Evolutionary conservation across 208 protist species (phyloP).

Genomic region (Crithidia expoeki): DNA sequence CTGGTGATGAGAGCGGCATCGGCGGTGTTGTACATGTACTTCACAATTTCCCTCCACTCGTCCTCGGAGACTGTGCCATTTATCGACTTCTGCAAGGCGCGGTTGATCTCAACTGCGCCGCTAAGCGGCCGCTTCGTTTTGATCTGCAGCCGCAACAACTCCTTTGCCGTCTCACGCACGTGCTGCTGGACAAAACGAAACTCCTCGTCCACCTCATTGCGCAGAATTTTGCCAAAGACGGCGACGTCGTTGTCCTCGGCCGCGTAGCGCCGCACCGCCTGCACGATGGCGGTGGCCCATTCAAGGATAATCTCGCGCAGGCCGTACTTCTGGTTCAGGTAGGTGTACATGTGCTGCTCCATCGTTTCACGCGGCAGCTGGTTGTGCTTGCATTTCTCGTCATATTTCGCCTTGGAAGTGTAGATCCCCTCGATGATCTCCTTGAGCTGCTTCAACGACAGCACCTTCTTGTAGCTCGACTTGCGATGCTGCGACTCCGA

Average conservation of each 20-base stretch:
- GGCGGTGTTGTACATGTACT: slow-evolving; percentile 90
- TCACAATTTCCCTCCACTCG: slow-evolving; percentile 85
- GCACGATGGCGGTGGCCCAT: slow-evolving; percentile 75
- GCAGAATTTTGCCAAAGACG: slow-evolving; percentile 90
- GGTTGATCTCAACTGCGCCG: slow-evolving; percentile 56
- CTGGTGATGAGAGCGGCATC: slow-evolving; percentile 70
- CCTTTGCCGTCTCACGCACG: slow-evolving; percentile 80
- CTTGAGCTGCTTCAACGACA: slow-evolving; percentile 79
- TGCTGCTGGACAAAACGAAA: slow-evolving; percentile 90
- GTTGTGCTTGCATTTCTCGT: slow-evolving; percentile 77
- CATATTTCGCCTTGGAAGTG: slow-evolving; percentile 87
- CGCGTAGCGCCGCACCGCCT: slow-evolving; percentile 71
- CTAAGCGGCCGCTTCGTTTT: slow-evolving; percentile 54
- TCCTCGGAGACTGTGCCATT: slow-evolving; percentile 59
- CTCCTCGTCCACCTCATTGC: slow-evolving; percentile 93
- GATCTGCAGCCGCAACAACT: slow-evolving; percentile 78
- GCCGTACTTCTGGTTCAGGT: slow-evolving; percentile 90
- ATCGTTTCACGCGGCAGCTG: slow-evolving; percentile 89
- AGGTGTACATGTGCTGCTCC: slow-evolving; percentile 94
- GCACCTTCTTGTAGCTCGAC: slow-evolving; percentile 39
- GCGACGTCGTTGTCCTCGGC: slow-evolving; percentile 89
- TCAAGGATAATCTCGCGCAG: slow-evolving; percentile 86
- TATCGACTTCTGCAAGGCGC: slow-evolving; percentile 56
- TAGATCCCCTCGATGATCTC: slow-evolving; percentile 90
- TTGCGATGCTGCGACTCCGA: slow-evolving; percentile 23